A percentile compares a stretch with the other conserved stretches of the same genome.
phyloP scores from a whole-genome alignment of 257 asterid genomes.

The Ehretia macrophylla region DNA sequence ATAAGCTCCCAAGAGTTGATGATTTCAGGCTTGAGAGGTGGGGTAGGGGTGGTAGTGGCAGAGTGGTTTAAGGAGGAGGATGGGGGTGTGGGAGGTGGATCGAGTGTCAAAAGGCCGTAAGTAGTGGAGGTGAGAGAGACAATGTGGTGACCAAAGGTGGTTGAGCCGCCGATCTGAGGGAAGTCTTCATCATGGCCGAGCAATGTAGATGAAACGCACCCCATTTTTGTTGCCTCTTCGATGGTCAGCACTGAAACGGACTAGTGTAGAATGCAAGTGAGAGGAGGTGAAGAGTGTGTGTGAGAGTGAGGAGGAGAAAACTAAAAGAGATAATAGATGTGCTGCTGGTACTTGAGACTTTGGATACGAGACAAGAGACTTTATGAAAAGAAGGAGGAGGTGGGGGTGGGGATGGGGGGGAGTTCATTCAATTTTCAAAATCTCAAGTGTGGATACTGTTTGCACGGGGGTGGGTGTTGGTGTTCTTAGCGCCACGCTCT shows the following conservation, averaged over 20 bases:
- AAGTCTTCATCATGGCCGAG: conserved; percentile 68
- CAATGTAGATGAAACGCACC: conserved; percentile 86
- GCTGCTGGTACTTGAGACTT: no score
- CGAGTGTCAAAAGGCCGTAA: conserved; percentile 73
- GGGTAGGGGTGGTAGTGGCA: conserved; percentile 53
- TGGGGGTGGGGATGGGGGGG: neutral
- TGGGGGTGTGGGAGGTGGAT: conserved; percentile 19
- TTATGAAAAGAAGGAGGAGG: neutral
- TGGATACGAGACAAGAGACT: no score
- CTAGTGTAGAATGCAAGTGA: neutral
- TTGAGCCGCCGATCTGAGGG: conserved; percentile 63
- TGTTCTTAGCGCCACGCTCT: no score
- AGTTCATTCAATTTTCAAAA: conserved; percentile 24
- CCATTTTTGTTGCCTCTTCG: conserved; percentile 34
- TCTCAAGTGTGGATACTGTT: neutral
- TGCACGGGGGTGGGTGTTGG: neutral
- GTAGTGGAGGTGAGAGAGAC: conserved; percentile 96
- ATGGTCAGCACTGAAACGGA: no score
- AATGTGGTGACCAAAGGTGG: conserved; percentile 85
- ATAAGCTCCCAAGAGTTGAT: conserved; percentile 91
- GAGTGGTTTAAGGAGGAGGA: conserved; percentile 50
- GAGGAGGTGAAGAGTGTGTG: neutral
- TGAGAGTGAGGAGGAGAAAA: no score
- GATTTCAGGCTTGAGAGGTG: conserved; percentile 34
- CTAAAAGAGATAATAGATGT: no score